Conservation (phyloP, 768 basidiomycete genomes). For the Xerocomus spinulosus region DNA sequence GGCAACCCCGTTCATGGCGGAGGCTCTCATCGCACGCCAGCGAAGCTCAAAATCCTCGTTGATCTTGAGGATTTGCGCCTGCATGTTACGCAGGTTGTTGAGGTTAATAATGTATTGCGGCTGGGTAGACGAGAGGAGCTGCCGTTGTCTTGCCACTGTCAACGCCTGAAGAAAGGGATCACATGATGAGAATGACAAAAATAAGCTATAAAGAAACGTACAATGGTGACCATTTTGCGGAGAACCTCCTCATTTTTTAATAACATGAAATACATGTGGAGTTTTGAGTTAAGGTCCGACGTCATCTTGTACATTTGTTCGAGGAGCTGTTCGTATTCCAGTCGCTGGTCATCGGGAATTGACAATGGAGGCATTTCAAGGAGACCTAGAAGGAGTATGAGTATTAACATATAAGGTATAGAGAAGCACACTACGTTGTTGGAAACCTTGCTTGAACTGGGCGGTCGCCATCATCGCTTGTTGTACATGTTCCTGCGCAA, state of each 20-base stretch:
- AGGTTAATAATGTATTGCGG: conserved; percentile 35
- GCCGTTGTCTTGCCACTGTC: conserved; percentile 37
- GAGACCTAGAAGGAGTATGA: conserved; percentile 30
- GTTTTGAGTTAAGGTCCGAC: conserved; percentile 46
- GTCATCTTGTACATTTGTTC: conserved; percentile 45
- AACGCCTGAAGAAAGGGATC: conserved; percentile 33
- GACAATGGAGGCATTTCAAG: conserved; percentile 33
- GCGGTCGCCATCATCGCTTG: conserved; percentile 26
- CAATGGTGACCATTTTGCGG: conserved; percentile 50
- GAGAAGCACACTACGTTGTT: conserved; percentile 26
- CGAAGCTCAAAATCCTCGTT: conserved; percentile 37
- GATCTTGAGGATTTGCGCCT: conserved; percentile 38
- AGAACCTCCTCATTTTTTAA: conserved; percentile 46
- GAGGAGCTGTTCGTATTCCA: conserved; percentile 48
- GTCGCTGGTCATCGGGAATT: conserved; percentile 49
- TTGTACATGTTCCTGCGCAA: conserved; percentile 34
- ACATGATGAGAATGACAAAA: conserved; percentile 7
- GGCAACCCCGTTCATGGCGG: conserved; percentile 4
- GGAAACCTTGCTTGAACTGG: conserved; percentile 33
- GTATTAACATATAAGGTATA: conserved; percentile 7
- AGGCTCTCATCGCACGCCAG: conserved; percentile 23
- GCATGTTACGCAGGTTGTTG: conserved; percentile 42
- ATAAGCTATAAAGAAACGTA: conserved; percentile 32
- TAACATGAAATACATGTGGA: conserved; percentile 44
- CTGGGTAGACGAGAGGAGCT: conserved; percentile 17